phyloP scores from a whole-genome alignment of 495 filamentous ascomycete species.

The Neurospora sp. region DNA sequence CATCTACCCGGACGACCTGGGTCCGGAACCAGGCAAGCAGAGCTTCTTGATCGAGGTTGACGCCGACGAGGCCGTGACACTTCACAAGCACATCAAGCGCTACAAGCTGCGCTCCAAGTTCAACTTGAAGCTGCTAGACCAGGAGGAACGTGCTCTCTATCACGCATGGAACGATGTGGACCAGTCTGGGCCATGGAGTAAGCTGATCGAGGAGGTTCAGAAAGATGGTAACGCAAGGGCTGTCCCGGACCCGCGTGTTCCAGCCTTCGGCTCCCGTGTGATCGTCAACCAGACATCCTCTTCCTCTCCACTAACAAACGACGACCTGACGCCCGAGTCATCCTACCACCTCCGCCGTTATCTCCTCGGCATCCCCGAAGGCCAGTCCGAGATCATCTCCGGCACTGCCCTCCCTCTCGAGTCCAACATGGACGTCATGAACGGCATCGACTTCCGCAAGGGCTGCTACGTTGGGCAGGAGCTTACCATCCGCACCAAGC shows the following conservation, averaged over 20 bases:
- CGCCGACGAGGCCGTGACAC: constrained; percentile 43
- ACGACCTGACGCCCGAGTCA: constrained; percentile 20
- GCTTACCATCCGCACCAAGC: constrained; percentile 85
- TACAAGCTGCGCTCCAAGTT: constrained; percentile 80
- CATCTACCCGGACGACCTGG: constrained; percentile 54
- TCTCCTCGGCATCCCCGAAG: constrained; percentile 72
- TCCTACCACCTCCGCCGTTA: constrained; percentile 63
- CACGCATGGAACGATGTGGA: constrained; percentile 42
- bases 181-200: neutral
- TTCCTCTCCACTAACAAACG: constrained; percentile 8
- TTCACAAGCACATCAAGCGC: constrained; percentile 63
- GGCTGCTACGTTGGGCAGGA: constrained; percentile 97
- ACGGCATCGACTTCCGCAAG: constrained; percentile 82
- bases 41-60: constrained; percentile 77
- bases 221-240: constrained; percentile 2
- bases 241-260: constrained; percentile 53
- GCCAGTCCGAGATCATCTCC: constrained; percentile 37
- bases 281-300: constrained; percentile 23
- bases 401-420: constrained; percentile 15
- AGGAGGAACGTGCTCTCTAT: constrained; percentile 55
- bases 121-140: constrained; percentile 49
- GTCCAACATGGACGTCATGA: constrained; percentile 71
- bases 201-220: neutral
- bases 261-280: constrained; percentile 51
- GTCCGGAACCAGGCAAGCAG: constrained; percentile 32